Base-by-base conservation (phyloP, 23 red algal genomes). In the Pyropia yezoensis region DNA sequence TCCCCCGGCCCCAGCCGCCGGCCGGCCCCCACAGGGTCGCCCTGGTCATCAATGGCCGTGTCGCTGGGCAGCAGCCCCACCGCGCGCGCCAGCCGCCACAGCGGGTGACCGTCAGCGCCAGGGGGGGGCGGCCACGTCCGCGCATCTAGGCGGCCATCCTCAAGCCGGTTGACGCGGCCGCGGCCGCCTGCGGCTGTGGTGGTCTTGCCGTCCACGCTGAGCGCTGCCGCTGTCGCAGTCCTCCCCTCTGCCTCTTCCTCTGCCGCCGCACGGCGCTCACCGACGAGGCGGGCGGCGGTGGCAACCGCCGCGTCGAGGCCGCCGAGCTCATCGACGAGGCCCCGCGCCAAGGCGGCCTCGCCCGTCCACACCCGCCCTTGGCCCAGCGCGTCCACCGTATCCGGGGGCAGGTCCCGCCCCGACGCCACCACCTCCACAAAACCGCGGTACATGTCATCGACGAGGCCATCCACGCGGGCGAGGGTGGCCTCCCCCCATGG, bases 321-420 rank as follows among this genome's bases (percentile, higher is more conserved):
- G 16, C 91, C 91, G 60, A 89, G 75, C 63, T 79, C 76, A 73
- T 96, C 83, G 24, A 96, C 91, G 27, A 96, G 76, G 15, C 83
- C 78, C 11, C 77, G 61, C 27, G 56, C 27, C 25, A 79, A 15
- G 33, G 94, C 94, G 20, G 91, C 77, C 60, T 52, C 68, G 20
- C 94, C 94, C 1, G 82, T 61, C 94, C 94, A 98, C 18, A 98
- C 94, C 9, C 94, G 76, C 18, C 94, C 94, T 52, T 81, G 94
- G 0, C 86, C 94, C 18, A 80, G 57, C 3, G 47, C 56, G 49
- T 98, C 83, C 20, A 89, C 62, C 65, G 88, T 75, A 2, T 87
- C 74, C 18, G 34, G 59, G 15, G 63, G 69, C 14, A 77, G 54
- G 8, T 72, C 63, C 32, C 94, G 80, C 16, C 85, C 79, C 32